Conservation (phyloP, 441 rosid genomes). For the Pelargonium citronellum region DNA sequence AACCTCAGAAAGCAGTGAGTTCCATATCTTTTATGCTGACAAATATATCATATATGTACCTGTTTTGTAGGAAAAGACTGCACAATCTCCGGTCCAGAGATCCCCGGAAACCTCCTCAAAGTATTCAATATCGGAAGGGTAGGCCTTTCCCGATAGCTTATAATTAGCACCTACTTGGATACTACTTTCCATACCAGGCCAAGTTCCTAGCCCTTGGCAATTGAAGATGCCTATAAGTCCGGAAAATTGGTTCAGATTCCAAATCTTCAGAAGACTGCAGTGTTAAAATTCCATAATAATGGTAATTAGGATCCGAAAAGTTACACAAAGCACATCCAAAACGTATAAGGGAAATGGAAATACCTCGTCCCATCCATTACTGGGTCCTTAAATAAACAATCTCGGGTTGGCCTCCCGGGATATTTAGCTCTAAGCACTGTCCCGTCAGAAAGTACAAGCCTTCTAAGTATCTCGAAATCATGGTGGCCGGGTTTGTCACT, state of each 20-base stretch:
- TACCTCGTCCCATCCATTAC: slow-evolving; percentile 51
- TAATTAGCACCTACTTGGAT: slow-evolving; percentile 12
- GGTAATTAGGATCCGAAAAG: background rate
- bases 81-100: slow-evolving; percentile 43
- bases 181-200: slow-evolving; percentile 36
- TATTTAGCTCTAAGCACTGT: slow-evolving; percentile 52
- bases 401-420: slow-evolving; percentile 48
- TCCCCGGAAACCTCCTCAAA: slow-evolving; percentile 46
- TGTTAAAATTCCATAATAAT: background rate
- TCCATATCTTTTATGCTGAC: background rate
- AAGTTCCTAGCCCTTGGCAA: slow-evolving; percentile 56
- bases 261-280: slow-evolving; percentile 46
- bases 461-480: slow-evolving; percentile 44
- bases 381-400: slow-evolving; percentile 51
- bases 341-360: background rate
- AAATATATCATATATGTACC: slow-evolving; percentile 20
- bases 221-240: slow-evolving; percentile 50
- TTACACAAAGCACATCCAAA: background rate
- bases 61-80: slow-evolving; percentile 43
- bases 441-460: slow-evolving; percentile 50
- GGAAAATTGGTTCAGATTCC: slow-evolving; percentile 50
- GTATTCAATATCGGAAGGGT: slow-evolving; percentile 42
- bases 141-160: slow-evolving; percentile 32
- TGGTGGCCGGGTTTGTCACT: slow-evolving; percentile 53
- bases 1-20: background rate